Percentiles rank a stretch among this genome's conserved stretches.
Evolutionary conservation across 352 stramenopile species (phyloP).

Genomic region (Globisporangium heterothallicum): DNA sequence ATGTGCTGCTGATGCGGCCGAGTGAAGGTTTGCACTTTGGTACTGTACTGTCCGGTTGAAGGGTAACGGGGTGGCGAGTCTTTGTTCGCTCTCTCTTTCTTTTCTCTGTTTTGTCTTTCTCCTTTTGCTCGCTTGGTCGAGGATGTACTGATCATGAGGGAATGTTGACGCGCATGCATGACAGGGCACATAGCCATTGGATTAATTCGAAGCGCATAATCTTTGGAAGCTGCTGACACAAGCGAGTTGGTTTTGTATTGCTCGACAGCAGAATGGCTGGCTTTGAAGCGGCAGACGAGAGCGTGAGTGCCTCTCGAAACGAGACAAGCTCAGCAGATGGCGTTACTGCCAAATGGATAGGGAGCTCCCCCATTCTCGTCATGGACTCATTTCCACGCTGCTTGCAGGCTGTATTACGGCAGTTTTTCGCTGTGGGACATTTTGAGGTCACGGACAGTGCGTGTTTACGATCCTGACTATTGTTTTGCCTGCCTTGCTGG

Average conservation of each 20-base stretch:
- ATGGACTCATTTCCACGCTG: too few species aligned
- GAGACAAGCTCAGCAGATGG: conserved; percentile 9
- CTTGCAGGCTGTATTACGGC: too few species aligned
- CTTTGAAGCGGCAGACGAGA: not conserved
- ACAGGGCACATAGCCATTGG: too few species aligned
- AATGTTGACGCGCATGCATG: conserved; percentile 7
- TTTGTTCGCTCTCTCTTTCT: not conserved
- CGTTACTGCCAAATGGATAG: conserved; percentile 5
- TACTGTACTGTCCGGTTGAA: too few species aligned
- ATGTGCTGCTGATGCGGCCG: not conserved
- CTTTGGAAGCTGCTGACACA: not conserved
- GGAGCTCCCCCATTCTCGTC: not conserved
- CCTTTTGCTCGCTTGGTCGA: not conserved
- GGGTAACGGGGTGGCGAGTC: too few species aligned
- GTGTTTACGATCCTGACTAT: too few species aligned
- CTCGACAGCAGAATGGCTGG: not conserved
- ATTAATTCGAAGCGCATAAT: conserved; percentile 12
- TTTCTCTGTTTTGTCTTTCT: not conserved
- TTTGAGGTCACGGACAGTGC: too few species aligned
- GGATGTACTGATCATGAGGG: not conserved
- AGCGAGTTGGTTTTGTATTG: not conserved
- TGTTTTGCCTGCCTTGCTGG: not conserved
- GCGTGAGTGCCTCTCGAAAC: not conserved
- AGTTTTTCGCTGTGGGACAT: not conserved
- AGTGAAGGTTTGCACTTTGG: too few species aligned